Conservation (phyloP, 768 basidiomycete genomes). For the Tricholoma hemisulphureum region DNA sequence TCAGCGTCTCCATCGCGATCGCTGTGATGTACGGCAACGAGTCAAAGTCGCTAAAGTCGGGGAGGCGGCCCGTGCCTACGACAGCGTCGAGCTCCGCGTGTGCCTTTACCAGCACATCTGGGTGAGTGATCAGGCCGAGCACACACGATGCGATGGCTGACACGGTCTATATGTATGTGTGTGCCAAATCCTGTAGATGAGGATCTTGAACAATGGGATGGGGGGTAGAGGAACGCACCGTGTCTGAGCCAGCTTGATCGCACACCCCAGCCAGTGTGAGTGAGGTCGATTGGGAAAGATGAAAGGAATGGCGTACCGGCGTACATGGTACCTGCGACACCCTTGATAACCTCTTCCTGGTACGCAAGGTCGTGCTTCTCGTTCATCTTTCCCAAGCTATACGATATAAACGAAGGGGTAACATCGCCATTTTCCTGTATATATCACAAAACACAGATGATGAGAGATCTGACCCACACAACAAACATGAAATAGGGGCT, state of each 20-base stretch:
- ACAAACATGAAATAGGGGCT: background rate
- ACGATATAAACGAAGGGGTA: conserved; percentile 21
- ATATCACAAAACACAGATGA: background rate
- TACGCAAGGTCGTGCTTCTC: conserved; percentile 11
- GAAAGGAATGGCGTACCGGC: conserved; percentile 14
- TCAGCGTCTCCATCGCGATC: conserved; percentile 30
- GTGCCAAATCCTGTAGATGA: background rate
- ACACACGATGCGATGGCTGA: conserved; percentile 22
- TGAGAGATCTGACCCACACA: no score
- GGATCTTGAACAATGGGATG: no score
- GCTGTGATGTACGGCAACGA: conserved; percentile 34
- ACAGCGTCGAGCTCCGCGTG: conserved; percentile 33
- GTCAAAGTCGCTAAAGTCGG: conserved; percentile 27
- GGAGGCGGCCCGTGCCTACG: conserved; percentile 28
- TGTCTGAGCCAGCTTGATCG: conserved; percentile 28
- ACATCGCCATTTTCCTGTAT: conserved; percentile 20
- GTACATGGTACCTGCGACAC: conserved; percentile 26
- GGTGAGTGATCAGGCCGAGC: conserved; percentile 30
- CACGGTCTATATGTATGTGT: conserved; percentile 20
- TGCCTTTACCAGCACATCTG: conserved; percentile 25
- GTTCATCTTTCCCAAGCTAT: conserved; percentile 20
- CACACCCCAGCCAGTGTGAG: background rate
- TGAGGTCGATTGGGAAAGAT: background rate
- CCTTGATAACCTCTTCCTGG: conserved; percentile 21
- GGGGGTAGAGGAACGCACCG: conserved; percentile 26